These are phyloP conservation scores for Cucurbita ficifolia DNA, from an alignment of 306 rosid genomes.

Conservation along the genomic window DNA sequence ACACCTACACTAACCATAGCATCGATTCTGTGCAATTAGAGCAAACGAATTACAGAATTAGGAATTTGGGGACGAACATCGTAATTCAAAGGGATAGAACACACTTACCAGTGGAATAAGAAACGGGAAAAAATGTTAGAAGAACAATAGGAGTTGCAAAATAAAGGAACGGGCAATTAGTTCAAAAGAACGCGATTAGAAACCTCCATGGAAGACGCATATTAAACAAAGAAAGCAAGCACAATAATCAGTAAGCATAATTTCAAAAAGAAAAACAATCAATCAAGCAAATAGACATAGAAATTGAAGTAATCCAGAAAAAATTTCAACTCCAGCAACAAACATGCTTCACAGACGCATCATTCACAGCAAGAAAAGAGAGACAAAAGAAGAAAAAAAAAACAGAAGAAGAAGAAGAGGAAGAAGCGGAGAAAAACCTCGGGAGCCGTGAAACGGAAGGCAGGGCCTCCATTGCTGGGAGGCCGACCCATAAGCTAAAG, in stretches of 20 bases:
- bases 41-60: neutral
- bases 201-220: neutral
- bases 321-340: neutral
- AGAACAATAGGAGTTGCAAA: neutral
- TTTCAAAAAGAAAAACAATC: neutral
- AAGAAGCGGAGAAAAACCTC: conserved; percentile 38
- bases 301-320: neutral
- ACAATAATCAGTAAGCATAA: neutral
- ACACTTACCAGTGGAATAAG: neutral
- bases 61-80: neutral
- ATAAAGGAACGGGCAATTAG: neutral
- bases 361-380: neutral
- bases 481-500: conserved; percentile 71
- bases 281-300: neutral
- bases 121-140: neutral
- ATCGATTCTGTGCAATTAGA: neutral
- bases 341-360: neutral
- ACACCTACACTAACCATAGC: neutral
- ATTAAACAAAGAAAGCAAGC: neutral
- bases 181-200: neutral
- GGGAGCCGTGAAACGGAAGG: conserved; percentile 67
- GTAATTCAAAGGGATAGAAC: neutral
- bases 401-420: neutral
- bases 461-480: conserved; percentile 90
- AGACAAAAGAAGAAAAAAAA: neutral